phyloP scores from a whole-genome alignment of 2,329 filamentous ascomycete genomes.

The Fusarium praegraminearum region DNA sequence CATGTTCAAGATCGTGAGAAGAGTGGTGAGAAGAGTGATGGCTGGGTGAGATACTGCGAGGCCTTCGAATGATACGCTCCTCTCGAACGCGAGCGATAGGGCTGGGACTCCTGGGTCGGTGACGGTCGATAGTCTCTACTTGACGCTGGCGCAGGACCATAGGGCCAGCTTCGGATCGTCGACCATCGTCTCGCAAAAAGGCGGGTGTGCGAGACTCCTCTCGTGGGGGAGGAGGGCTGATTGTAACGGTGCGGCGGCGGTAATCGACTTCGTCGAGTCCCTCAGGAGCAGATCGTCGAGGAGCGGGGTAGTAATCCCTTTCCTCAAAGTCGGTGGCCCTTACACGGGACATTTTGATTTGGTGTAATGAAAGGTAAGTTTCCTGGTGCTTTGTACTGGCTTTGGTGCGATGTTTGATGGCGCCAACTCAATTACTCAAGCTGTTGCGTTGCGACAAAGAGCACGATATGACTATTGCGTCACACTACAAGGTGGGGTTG shows the following conservation, averaged over 20 bases:
- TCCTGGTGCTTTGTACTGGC: constrained; percentile 10
- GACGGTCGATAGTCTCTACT: constrained; percentile 66
- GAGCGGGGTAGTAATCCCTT: constrained; percentile 57
- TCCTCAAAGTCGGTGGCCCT: constrained; percentile 59
- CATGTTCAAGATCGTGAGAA: constrained; percentile 48
- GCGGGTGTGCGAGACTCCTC: constrained; percentile 62
- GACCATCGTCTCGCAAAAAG: constrained; percentile 64
- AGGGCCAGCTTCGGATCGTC: constrained; percentile 62
- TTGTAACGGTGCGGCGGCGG: constrained; percentile 51
- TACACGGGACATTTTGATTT: constrained; percentile 46
- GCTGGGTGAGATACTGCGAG: constrained; percentile 58
- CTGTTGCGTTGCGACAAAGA: constrained; percentile 21
- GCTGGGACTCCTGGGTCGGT: constrained; percentile 59
- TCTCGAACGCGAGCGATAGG: constrained; percentile 57
- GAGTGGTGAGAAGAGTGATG: constrained; percentile 40
- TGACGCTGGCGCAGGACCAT: constrained; percentile 68
- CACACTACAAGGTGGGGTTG: constrained; percentile 34
- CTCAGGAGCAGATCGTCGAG: constrained; percentile 52
- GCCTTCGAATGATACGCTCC: constrained; percentile 58
- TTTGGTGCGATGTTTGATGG: constrained; percentile 19
- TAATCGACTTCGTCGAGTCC: constrained; percentile 54
- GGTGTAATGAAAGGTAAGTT: constrained; percentile 12
- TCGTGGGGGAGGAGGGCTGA: constrained; percentile 59
- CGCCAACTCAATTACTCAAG: constrained; percentile 33
- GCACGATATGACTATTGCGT: constrained; percentile 32